Percentiles rank a stretch among this genome's conserved stretches.
Evolutionary conservation across 805 yeast genomes (phyloP).

Genomic region (Phaffomyces opuntiae): DNA sequence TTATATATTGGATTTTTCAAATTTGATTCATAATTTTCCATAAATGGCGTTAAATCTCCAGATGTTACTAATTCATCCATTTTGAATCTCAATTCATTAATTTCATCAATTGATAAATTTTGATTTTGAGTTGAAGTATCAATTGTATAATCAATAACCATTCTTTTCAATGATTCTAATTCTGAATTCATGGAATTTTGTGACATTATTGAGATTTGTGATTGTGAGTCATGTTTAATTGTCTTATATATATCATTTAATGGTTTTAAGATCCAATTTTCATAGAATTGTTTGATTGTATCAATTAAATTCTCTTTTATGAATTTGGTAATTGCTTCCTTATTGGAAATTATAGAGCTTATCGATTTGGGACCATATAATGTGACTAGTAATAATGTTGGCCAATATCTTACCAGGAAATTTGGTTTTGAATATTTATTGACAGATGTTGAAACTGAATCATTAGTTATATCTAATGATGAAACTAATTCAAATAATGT

Average conservation of each 20-base stretch:
- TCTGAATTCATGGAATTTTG: slow-evolving; percentile 76
- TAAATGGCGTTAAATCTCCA: slow-evolving; percentile 76
- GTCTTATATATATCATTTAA: slow-evolving; percentile 64
- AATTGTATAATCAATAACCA: slow-evolving; percentile 69
- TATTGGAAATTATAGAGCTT: slow-evolving; percentile 38
- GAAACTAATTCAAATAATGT: not conserved
- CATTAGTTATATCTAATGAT: not conserved
- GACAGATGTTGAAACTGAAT: not conserved
- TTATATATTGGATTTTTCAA: slow-evolving; percentile 62
- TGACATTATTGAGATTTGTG: slow-evolving; percentile 69
- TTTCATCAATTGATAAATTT: slow-evolving; percentile 15
- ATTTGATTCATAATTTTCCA: slow-evolving; percentile 76
- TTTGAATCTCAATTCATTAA: slow-evolving; percentile 20
- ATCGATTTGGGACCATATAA: slow-evolving; percentile 50
- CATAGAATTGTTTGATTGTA: slow-evolving; percentile 59
- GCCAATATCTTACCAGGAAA: slow-evolving; percentile 57
- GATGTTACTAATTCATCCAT: slow-evolving; percentile 45
- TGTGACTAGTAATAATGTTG: slow-evolving; percentile 34
- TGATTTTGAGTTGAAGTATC: slow-evolving; percentile 25
- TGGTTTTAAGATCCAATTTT: slow-evolving; percentile 82
- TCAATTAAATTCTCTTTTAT: slow-evolving; percentile 50
- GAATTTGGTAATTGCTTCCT: slow-evolving; percentile 51
- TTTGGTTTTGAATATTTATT: slow-evolving; percentile 29
- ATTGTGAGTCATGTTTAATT: slow-evolving; percentile 74
- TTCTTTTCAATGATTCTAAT: slow-evolving; percentile 71